These are phyloP conservation scores for Coccinonectria pachysandricola DNA, from an alignment of 2,329 filamentous ascomycete genomes.

Conservation along the genomic window DNA sequence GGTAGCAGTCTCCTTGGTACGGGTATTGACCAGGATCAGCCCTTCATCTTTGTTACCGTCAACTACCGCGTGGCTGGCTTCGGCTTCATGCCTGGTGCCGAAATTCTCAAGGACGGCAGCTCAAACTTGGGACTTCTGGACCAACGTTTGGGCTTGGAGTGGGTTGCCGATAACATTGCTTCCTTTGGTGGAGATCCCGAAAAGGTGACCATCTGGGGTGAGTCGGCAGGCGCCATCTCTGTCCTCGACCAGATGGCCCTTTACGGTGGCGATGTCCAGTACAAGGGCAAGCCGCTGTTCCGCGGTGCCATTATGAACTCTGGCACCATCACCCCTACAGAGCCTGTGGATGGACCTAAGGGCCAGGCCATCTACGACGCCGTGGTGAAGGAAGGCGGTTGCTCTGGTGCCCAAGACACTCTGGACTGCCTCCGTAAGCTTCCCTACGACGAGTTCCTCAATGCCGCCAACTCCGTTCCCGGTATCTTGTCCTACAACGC, in stretches of 20 bases:
- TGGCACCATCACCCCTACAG: conserved; percentile 51
- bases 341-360: conserved; percentile 54
- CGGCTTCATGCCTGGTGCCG: conserved; percentile 60
- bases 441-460: conserved; percentile 49
- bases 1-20: conserved; percentile 34
- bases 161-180: conserved; percentile 68
- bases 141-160: conserved; percentile 61
- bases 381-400: conserved; percentile 52
- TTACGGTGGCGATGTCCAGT: conserved; percentile 61
- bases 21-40: conserved; percentile 32
- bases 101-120: conserved; percentile 56
- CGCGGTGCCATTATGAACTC: conserved; percentile 70
- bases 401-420: conserved; percentile 43
- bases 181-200: conserved; percentile 68
- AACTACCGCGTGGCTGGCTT: conserved; percentile 71
- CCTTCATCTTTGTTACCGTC: conserved; percentile 64
- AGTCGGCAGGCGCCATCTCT: conserved; percentile 62
- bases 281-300: conserved; percentile 68
- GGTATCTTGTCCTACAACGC: conserved; percentile 57
- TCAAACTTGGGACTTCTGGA: conserved; percentile 64
- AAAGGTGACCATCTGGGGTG: conserved; percentile 74
- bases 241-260: conserved; percentile 68
- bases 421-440: conserved; percentile 55
- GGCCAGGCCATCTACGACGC: conserved; percentile 54
- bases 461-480: conserved; percentile 61